Evolutionary conservation across 2,329 filamentous ascomycete species (phyloP).

Genomic region (Aspergillus calidoustus): DNA sequence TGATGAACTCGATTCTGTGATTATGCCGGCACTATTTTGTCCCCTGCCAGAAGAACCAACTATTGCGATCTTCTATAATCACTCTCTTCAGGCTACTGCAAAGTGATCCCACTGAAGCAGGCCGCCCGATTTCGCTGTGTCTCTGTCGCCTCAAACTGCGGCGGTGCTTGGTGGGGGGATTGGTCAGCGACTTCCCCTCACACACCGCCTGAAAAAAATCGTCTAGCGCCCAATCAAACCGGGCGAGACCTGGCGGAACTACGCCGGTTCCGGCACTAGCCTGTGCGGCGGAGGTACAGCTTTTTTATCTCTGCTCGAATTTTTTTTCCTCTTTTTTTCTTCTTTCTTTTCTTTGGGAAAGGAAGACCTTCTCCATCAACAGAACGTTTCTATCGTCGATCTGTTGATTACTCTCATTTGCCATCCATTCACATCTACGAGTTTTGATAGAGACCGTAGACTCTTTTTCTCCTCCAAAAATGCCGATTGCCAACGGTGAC

Average conservation of each 20-base stretch:
- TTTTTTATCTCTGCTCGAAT: conserved; percentile 35
- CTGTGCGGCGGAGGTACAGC: conserved; percentile 35
- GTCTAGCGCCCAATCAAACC: conserved; percentile 37
- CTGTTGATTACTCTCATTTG: conserved; percentile 48
- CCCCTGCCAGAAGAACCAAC: background rate
- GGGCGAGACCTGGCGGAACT: conserved; percentile 17
- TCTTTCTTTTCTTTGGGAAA: conserved; percentile 61
- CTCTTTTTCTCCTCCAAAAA: conserved; percentile 52
- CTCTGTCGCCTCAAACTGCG: background rate
- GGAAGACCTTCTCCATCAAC: conserved; percentile 65
- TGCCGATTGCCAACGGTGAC: conserved; percentile 74
- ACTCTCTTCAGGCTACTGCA: background rate
- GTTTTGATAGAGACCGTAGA: conserved; percentile 34
- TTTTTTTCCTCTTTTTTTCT: conserved; percentile 42
- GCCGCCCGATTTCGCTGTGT: background rate
- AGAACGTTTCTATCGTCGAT: conserved; percentile 49
- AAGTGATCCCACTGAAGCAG: background rate
- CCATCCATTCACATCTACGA: conserved; percentile 28
- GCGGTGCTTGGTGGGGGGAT: conserved; percentile 3
- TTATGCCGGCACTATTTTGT: background rate
- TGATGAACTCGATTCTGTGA: background rate
- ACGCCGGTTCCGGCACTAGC: conserved; percentile 30
- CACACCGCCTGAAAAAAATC: conserved; percentile 34
- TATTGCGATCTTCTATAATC: background rate
- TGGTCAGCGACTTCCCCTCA: conserved; percentile 18